A percentile compares a stretch with the other conserved stretches of the same genome.
Conservation (phyloP, 208 protist genomes). For the Leptomonas seymouri region DNA sequence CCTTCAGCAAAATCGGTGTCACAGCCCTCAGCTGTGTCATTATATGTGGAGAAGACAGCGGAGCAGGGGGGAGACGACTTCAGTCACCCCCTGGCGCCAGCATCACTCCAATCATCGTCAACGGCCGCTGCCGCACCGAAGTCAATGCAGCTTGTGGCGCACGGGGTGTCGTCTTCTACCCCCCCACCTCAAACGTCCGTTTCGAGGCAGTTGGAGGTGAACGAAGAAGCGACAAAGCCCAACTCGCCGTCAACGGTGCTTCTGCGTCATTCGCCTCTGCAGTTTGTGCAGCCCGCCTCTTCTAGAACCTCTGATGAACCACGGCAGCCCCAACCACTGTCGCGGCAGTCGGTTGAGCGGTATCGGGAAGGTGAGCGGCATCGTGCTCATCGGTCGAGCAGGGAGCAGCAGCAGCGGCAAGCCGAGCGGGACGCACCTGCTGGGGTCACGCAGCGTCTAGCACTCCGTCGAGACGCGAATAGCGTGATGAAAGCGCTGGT, state of each 20-base stretch:
- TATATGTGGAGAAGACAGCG: neutral
- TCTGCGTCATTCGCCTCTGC: neutral
- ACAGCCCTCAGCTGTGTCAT: too few species aligned
- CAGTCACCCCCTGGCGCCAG: slow-evolving; percentile 7
- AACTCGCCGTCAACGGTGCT: neutral
- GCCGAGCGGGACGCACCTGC: neutral
- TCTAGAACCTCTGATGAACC: too few species aligned
- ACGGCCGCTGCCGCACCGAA: neutral
- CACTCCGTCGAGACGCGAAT: too few species aligned
- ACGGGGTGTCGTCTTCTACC: neutral
- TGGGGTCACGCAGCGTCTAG: too few species aligned
- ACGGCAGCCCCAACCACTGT: too few species aligned
- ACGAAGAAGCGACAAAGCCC: neutral
- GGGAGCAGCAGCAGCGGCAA: neutral
- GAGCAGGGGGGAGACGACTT: slow-evolving; percentile 15
- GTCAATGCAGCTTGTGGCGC: neutral
- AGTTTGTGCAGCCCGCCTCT: too few species aligned
- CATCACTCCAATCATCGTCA: neutral
- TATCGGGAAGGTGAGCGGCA: too few species aligned
- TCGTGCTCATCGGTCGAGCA: too few species aligned
- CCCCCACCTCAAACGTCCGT: neutral
- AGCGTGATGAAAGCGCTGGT: too few species aligned
- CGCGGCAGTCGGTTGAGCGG: too few species aligned
- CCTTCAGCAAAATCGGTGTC: neutral
- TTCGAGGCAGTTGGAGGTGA: neutral